Base-by-base conservation (phyloP, 495 filamentous ascomycete genomes). In the Annulohypoxylon moriforme region DNA sequence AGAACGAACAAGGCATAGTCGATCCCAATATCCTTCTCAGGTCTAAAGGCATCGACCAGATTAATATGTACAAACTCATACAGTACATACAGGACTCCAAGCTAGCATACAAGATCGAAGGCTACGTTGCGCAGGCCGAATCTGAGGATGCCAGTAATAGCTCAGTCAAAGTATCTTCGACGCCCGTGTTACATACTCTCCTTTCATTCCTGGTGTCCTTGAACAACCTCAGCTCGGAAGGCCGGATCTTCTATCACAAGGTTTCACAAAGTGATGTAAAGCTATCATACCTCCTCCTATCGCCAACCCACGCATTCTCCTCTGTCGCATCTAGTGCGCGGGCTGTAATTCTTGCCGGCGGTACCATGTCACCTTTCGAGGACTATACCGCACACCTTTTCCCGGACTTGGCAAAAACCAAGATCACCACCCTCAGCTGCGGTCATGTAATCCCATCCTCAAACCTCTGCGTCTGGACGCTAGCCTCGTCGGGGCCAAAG, bases 351-450 rank as follows among this genome's bases (percentile, higher is more conserved):
- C 81, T 99, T 14, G 96, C 94, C 11, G 96, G 96, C 58, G 96
- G 96, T 2, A 99, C 96, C 8, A 99, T 99, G 96, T 96, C 94
- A 38, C 96, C 96, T 2, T 96, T 99, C 86, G 86, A 89, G 24
- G 96, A 98, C 77, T 98, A 97, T 77, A 87, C 85, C 55, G 85
- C 89, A 5, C 91, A 97, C 72, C 85, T 99, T 14, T 96, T 99
- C 75, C 91, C 94, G 0, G 91, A 93, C 64, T 76, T 97, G 0
- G 80, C 88, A 0, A 73, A 83, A 4, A 81, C 82, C 7, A 88
- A 89, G 42, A 86, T 98, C 29, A 88, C 84, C 3, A 96, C 93
- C 1, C 88, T 97, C 18, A 97, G 93, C 59, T 98, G 94, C 78
- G 96, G 94, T 4, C 96, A 99, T 80, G 94, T 99, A 22, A 97